Evolutionary conservation across 2,329 filamentous ascomycete genomes (phyloP).

Genomic region (Fusarium keratoplasticum): DNA sequence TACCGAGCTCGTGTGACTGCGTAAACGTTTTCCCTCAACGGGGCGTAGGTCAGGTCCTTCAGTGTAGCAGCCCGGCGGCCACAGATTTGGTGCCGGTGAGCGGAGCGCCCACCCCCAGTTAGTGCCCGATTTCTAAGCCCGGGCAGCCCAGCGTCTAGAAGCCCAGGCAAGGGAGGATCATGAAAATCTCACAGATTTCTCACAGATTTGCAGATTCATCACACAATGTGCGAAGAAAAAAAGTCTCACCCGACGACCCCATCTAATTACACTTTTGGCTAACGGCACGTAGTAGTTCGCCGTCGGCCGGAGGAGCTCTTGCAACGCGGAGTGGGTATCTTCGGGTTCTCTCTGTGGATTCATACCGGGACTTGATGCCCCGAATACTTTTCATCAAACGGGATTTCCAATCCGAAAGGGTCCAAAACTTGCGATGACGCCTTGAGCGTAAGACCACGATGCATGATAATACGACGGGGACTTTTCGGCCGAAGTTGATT

Average conservation of each 20-base stretch:
- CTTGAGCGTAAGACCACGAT: background rate
- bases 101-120: background rate
- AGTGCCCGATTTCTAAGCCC: background rate
- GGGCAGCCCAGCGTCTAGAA: background rate
- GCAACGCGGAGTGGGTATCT: constrained; percentile 18
- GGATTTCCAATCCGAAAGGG: background rate
- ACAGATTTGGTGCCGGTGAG: constrained; percentile 1
- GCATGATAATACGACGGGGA: background rate
- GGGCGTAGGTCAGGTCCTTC: background rate
- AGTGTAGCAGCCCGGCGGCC: background rate
- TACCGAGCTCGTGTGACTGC: constrained; percentile 1
- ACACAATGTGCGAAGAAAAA: background rate
- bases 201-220: constrained; percentile 1
- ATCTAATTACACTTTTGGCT: constrained; percentile 21
- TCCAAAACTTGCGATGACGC: background rate
- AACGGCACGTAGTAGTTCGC: constrained; percentile 14
- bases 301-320: constrained; percentile 33
- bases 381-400: background rate
- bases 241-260: background rate
- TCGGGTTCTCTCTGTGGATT: constrained; percentile 24
- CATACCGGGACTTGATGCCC: constrained; percentile 23
- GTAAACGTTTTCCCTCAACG: background rate
- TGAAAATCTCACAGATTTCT: constrained; percentile 4
- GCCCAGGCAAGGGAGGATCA: constrained; percentile 8
- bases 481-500: background rate